Percentiles rank a stretch among this genome's conserved stretches.
phyloP scores from a whole-genome alignment of 495 filamentous ascomycete genomes.

The Jackrogersella minutella region DNA sequence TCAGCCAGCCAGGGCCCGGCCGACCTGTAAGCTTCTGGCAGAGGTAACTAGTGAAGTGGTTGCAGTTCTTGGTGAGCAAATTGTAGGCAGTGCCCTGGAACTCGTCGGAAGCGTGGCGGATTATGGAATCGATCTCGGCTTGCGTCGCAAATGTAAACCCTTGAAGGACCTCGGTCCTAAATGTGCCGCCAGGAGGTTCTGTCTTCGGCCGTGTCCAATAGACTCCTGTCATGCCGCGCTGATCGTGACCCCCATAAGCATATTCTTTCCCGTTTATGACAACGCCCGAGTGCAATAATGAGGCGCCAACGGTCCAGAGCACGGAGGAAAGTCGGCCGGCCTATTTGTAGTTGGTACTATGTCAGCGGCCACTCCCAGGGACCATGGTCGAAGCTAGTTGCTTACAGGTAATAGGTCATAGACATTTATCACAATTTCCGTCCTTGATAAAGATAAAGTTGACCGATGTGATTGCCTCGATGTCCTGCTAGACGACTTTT shows the following conservation, averaged over 20 bases:
- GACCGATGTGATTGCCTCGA: conserved; percentile 60
- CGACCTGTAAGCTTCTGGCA: conserved; percentile 70
- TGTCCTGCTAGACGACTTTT: conserved; percentile 46
- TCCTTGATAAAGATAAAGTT: conserved; percentile 69
- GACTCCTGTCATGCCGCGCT: conserved; percentile 71
- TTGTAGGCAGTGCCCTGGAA: conserved; percentile 79
- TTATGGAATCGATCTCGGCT: conserved; percentile 70
- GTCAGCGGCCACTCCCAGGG: conserved; percentile 13
- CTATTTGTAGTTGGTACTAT: conserved; percentile 43
- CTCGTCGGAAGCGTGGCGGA: conserved; percentile 68
- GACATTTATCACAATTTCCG: conserved; percentile 77
- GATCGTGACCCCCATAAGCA: conserved; percentile 82
- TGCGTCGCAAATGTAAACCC: conserved; percentile 71
- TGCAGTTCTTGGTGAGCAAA: conserved; percentile 80
- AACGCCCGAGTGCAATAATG: conserved; percentile 79
- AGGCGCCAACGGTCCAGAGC: conserved; percentile 75
- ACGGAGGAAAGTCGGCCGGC: conserved; percentile 72
- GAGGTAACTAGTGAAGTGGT: conserved; percentile 78
- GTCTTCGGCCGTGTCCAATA: conserved; percentile 76
- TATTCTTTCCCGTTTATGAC: conserved; percentile 80
- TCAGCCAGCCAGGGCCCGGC: conserved; percentile 73
- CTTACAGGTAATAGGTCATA: conserved; percentile 79
- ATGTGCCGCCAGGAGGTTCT: conserved; percentile 77
- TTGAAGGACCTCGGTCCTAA: conserved; percentile 71
- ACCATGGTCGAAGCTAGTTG: neutral